Evolutionary conservation across 768 basidiomycete genomes (phyloP).

Genomic region (Pisolithus sp.): DNA sequence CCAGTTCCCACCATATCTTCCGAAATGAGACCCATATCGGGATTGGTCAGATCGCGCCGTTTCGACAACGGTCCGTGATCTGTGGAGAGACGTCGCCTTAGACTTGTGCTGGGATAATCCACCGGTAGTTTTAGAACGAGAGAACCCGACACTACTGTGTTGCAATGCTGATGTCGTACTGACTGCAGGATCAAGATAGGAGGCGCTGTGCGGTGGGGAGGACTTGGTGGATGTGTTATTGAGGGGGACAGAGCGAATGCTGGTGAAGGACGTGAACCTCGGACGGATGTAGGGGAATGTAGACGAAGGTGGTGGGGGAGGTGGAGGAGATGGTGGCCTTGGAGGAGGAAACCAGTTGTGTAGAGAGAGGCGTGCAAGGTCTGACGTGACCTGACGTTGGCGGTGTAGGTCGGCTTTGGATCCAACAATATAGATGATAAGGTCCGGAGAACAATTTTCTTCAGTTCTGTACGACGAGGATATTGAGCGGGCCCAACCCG

Average conservation of each 20-base stretch:
- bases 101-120: constrained; percentile 20
- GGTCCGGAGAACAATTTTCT: constrained; percentile 84
- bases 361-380: constrained; percentile 76
- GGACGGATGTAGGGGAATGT: constrained; percentile 32
- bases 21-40: constrained; percentile 53
- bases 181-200: constrained; percentile 57
- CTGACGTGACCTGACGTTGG: constrained; percentile 71
- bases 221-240: constrained; percentile 38
- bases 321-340: constrained; percentile 56
- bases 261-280: constrained; percentile 35
- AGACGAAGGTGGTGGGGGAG: constrained; percentile 48
- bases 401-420: constrained; percentile 79
- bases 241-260: constrained; percentile 56
- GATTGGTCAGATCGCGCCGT: constrained; percentile 42
- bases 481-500: background rate
- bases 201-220: constrained; percentile 50
- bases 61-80: constrained; percentile 28
- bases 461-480: constrained; percentile 54
- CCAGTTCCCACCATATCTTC: constrained; percentile 45
- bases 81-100: constrained; percentile 5
- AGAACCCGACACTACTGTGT: constrained; percentile 42
- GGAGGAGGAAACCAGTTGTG: constrained; percentile 88
- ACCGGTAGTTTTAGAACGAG: constrained; percentile 45
- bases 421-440: constrained; percentile 93
- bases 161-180: constrained; percentile 46